Conservation (phyloP, 2,329 filamentous ascomycete genomes). For the Ophiocordyceps sinensis region DNA sequence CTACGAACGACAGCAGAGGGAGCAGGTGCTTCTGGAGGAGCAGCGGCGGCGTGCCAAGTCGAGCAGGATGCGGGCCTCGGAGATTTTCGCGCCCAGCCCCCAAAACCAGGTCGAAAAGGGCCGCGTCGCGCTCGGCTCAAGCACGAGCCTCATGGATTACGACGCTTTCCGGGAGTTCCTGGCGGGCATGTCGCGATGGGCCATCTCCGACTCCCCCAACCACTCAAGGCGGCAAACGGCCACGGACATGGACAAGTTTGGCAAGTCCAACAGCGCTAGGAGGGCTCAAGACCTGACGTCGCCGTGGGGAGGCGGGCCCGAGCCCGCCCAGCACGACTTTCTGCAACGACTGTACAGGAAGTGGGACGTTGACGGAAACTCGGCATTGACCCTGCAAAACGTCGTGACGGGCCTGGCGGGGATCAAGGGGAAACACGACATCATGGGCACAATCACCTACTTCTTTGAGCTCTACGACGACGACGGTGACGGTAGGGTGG, state of each 20-base stretch:
- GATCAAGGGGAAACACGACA: constrained; percentile 86
- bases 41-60: constrained; percentile 50
- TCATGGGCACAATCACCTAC: constrained; percentile 95
- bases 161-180: constrained; percentile 91
- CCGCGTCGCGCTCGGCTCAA: constrained; percentile 75
- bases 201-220: constrained; percentile 69
- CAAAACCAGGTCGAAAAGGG: constrained; percentile 59
- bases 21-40: constrained; percentile 64
- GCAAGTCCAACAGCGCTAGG: constrained; percentile 45
- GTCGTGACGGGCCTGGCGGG: constrained; percentile 82
- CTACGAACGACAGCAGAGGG: constrained; percentile 81
- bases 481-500: constrained; percentile 76
- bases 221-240: constrained; percentile 34
- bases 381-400: constrained; percentile 74
- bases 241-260: constrained; percentile 37
- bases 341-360: constrained; percentile 73
- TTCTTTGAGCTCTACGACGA: constrained; percentile 98
- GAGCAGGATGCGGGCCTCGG: constrained; percentile 27
- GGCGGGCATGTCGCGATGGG: constrained; percentile 82
- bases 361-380: constrained; percentile 70
- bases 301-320: constrained; percentile 41
- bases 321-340: constrained; percentile 88
- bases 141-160: constrained; percentile 91
- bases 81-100: constrained; percentile 19
- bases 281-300: constrained; percentile 28